Conservation (phyloP, 352 stramenopile species). For the Pythium rishiriense region DNA sequence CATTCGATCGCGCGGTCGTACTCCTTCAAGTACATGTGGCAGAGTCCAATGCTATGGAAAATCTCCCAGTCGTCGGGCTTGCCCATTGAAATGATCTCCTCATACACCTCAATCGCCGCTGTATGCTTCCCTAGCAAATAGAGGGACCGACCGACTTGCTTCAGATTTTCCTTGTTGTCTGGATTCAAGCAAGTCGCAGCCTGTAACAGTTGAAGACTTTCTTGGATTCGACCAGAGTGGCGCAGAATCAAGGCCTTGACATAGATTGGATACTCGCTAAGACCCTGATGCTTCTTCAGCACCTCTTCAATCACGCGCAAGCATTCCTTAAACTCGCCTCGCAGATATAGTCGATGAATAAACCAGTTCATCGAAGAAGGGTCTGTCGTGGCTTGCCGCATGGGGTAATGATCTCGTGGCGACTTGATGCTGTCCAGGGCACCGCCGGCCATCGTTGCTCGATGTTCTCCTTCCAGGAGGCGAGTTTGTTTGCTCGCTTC, state of each 20-base stretch:
- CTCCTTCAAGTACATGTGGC: constrained; percentile 91
- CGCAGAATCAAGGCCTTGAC: constrained; percentile 91
- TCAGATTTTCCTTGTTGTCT: constrained; percentile 91
- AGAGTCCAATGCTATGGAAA: constrained; percentile 91
- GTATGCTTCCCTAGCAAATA: constrained; percentile 90
- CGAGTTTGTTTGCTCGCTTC: background rate
- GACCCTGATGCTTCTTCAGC: constrained; percentile 74
- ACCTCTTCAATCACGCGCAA: constrained; percentile 89
- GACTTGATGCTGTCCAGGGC: constrained; percentile 57
- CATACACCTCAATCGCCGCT: constrained; percentile 89
- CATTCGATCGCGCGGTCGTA: constrained; percentile 86
- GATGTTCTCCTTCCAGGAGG: background rate
- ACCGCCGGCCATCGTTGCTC: constrained; percentile 5
- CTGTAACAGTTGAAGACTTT: constrained; percentile 91
- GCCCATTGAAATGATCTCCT: constrained; percentile 84
- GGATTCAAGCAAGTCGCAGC: constrained; percentile 91
- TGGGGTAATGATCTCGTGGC: constrained; percentile 42
- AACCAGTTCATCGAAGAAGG: constrained; percentile 81
- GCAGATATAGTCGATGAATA: constrained; percentile 81
- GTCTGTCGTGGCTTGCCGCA: constrained; percentile 27
- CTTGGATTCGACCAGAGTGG: constrained; percentile 87
- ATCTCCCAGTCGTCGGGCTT: constrained; percentile 92
- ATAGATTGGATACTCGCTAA: constrained; percentile 93
- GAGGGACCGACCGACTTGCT: constrained; percentile 83
- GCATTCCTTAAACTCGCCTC: constrained; percentile 89